These are phyloP conservation scores for Puccinia novopanici DNA, from an alignment of 1,284 basidiomycete genomes.

Conservation along the genomic window DNA sequence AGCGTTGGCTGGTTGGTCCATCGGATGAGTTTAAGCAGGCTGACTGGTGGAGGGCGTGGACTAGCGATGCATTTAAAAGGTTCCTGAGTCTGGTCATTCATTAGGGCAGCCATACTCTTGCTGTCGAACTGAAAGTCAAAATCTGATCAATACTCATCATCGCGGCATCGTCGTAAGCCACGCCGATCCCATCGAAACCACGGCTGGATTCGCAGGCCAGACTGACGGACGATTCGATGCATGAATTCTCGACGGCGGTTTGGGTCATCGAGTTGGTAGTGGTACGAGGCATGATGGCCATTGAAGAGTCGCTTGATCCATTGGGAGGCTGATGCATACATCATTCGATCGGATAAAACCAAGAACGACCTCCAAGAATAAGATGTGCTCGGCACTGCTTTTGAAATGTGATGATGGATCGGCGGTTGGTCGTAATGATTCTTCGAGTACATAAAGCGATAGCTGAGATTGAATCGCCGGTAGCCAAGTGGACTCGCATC, in stretches of 20 bases:
- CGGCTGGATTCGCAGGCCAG: slow-evolving; percentile 34
- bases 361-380: slow-evolving; percentile 42
- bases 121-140: slow-evolving; percentile 36
- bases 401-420: slow-evolving; percentile 8
- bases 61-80: slow-evolving; percentile 29
- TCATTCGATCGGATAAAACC: slow-evolving; percentile 43
- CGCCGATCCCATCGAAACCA: slow-evolving; percentile 30
- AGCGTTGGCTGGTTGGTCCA: not conserved
- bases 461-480: slow-evolving; percentile 44
- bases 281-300: slow-evolving; percentile 38
- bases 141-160: slow-evolving; percentile 45
- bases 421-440: slow-evolving; percentile 6
- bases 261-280: slow-evolving; percentile 40
- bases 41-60: slow-evolving; percentile 39
- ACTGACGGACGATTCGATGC: slow-evolving; percentile 37
- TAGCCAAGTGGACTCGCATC: slow-evolving; percentile 36
- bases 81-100: slow-evolving; percentile 37
- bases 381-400: slow-evolving; percentile 33
- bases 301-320: slow-evolving; percentile 48
- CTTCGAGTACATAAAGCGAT: slow-evolving; percentile 41
- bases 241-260: slow-evolving; percentile 34
- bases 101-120: slow-evolving; percentile 20
- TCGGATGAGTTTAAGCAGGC: slow-evolving; percentile 1
- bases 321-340: slow-evolving; percentile 36
- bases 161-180: slow-evolving; percentile 41